A percentile compares a stretch with the other conserved stretches of the same genome.
Conservation (phyloP, 345 rosid genomes). For the Ceriops decandra region DNA sequence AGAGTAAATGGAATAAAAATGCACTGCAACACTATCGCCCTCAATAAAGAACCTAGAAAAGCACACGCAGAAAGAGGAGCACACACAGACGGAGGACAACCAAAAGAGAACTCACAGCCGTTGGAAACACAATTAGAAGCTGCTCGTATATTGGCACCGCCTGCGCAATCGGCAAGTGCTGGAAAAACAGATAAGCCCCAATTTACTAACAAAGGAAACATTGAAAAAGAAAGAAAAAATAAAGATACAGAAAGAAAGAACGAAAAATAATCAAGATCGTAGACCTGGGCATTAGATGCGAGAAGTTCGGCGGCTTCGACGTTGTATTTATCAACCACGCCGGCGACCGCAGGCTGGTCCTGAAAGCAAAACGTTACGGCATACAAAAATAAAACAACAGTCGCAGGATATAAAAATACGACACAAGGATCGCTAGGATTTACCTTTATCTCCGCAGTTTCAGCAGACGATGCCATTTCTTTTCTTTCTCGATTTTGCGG, state of each 20-base stretch:
- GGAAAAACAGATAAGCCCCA: slow-evolving; percentile 13
- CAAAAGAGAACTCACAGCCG: slow-evolving; percentile 61
- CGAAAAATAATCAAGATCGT: background rate
- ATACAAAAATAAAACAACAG: background rate
- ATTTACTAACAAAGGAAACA: background rate
- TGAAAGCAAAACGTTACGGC: slow-evolving; percentile 3
- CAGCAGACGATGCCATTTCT: no score
- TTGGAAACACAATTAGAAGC: slow-evolving; percentile 68
- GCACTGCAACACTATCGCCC: background rate
- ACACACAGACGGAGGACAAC: background rate
- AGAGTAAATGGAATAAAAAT: background rate
- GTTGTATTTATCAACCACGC: slow-evolving; percentile 61
- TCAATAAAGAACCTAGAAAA: background rate
- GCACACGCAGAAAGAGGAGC: background rate
- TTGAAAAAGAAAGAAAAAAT: background rate
- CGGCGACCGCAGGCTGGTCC: slow-evolving; percentile 24
- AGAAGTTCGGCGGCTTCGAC: slow-evolving; percentile 75
- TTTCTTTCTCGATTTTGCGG: no score
- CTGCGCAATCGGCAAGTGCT: slow-evolving; percentile 76
- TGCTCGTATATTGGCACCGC: slow-evolving; percentile 84
- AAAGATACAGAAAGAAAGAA: background rate
- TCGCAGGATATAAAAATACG: background rate
- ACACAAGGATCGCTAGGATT: background rate
- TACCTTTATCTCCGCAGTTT: no score
- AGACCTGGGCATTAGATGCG: slow-evolving; percentile 68